Evolutionary conservation across 2,329 filamentous ascomycete species (phyloP), one percentile per base, ranked within the genome.

Genomic region (Gliomastix tumulicola): DNA sequence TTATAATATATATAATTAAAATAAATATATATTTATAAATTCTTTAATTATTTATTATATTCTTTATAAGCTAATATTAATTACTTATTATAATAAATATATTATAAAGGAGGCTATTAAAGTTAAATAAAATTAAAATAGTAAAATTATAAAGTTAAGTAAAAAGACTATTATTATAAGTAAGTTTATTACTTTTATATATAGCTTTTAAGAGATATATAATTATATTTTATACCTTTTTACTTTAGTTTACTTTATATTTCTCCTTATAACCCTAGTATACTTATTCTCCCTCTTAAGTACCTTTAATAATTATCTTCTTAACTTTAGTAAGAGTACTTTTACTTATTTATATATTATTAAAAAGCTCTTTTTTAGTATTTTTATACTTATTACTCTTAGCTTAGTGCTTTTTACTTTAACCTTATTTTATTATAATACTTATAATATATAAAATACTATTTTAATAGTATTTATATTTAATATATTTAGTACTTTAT

Each of bases 1-100:
- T 28, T 28, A 28, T 28, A 28, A 28, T 28, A 13, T 7, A 7
- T 28, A 18, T 32, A 2, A n/a, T 32, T 9, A 8, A 35, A 6
- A 6, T 5, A 35, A 19, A 28, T 12, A 19, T 11, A 25, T 18
- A 17, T 19, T 28, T 27, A 20, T 19, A 12, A 17, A 2, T 12
- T 3, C 27, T 27, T 5, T 5, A 3, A 13, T 27, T 17, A 3
- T 7, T 11, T 25, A 35, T 5, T 16, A 19, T 12, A n/a, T 16
- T n/a, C 16, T 34, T 34, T 20, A 34, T 34, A 13, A 34, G 16
- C 13, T 34, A 34, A 12, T 34, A 20, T 34, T 16, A 20, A 13
- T 9, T 28, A 28, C 7, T 28, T 28, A 28, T 13, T 28, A 12
- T 28, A 13, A 28, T 28, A 28, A 13, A 28, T 12, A 28, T 28